Percentiles rank a stretch among this genome's conserved stretches.
Evolutionary conservation across 768 basidiomycete species (phyloP).

Genomic region (Suillus subalutaceus): DNA sequence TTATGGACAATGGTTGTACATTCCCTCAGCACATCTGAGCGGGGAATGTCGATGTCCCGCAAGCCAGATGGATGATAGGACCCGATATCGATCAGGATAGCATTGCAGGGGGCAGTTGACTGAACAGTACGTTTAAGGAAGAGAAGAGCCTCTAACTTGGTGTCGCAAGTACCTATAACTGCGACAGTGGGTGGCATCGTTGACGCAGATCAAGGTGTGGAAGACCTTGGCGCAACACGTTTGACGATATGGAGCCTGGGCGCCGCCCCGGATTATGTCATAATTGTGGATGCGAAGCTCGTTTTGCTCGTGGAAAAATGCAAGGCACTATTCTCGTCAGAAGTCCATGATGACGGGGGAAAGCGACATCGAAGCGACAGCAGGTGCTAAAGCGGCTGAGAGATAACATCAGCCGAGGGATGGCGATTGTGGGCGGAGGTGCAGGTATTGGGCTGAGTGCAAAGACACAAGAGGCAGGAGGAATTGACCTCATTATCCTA

Average conservation of each 20-base stretch:
- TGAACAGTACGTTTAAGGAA: slow-evolving; percentile 24
- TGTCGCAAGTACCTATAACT: slow-evolving; percentile 33
- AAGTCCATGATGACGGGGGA: slow-evolving; percentile 9
- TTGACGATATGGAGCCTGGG: not conserved
- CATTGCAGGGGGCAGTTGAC: slow-evolving; percentile 19
- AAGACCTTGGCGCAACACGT: not conserved
- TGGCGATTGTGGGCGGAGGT: slow-evolving; percentile 30
- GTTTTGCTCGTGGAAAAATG: not conserved
- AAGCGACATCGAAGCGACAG: slow-evolving; percentile 21
- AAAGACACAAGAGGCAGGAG: slow-evolving; percentile 29
- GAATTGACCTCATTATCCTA: slow-evolving; percentile 31
- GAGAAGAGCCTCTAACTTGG: slow-evolving; percentile 26
- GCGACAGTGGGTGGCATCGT: slow-evolving; percentile 21
- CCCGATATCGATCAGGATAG: slow-evolving; percentile 32
- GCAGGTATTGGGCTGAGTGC: slow-evolving; percentile 30
- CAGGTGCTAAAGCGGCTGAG: slow-evolving; percentile 18
- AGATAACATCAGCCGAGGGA: slow-evolving; percentile 18
- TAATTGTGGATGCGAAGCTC: slow-evolving; percentile 6
- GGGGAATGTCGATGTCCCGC: slow-evolving; percentile 25
- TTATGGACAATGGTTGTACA: slow-evolving; percentile 5
- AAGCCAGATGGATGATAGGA: slow-evolving; percentile 19
- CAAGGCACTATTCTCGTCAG: slow-evolving; percentile 3
- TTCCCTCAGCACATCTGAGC: slow-evolving; percentile 20
- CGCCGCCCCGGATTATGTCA: slow-evolving; percentile 22
- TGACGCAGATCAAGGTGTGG: not conserved